phyloP scores from a whole-genome alignment of 495 filamentous ascomycete genomes.

The Podospora appendiculata region DNA sequence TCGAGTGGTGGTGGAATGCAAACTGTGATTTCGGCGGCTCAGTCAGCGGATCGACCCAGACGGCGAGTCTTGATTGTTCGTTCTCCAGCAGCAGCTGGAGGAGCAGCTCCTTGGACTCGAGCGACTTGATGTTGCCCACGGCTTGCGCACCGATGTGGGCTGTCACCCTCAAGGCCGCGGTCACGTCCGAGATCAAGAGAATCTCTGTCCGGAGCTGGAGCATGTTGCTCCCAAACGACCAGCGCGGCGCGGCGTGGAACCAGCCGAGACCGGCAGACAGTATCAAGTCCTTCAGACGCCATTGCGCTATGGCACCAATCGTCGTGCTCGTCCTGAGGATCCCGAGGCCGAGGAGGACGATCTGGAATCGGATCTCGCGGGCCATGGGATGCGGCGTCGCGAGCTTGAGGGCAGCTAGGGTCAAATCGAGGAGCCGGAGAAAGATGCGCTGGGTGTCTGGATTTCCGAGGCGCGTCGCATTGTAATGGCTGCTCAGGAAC shows the following conservation, averaged over 20 bases:
- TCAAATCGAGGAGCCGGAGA: constrained; percentile 66
- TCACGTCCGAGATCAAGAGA: constrained; percentile 70
- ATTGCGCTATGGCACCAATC: constrained; percentile 50
- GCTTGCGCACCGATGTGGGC: constrained; percentile 48
- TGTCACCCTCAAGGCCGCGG: constrained; percentile 49
- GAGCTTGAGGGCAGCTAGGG: constrained; percentile 60
- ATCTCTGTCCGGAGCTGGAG: constrained; percentile 90
- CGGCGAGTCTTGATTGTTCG: constrained; percentile 72
- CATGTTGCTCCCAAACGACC: constrained; percentile 93
- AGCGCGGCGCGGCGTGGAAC: constrained; percentile 77
- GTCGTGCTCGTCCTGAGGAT: constrained; percentile 63
- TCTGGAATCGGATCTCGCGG: constrained; percentile 82
- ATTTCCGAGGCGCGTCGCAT: constrained; percentile 74
- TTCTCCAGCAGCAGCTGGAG: constrained; percentile 73
- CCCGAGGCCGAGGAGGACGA: constrained; percentile 72
- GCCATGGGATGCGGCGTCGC: constrained; percentile 76
- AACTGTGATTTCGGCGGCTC: constrained; percentile 37
- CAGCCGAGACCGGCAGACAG: constrained; percentile 78
- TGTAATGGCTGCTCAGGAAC: constrained; percentile 89
- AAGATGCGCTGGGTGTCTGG: constrained; percentile 73
- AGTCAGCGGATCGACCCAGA: constrained; percentile 83
- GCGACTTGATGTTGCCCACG: constrained; percentile 49
- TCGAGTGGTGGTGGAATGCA: constrained; percentile 17
- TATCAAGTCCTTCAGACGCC: constrained; percentile 79
- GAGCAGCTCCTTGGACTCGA: constrained; percentile 74